These are phyloP conservation scores for Colletotrichum endophyticum DNA, from an alignment of 2,329 filamentous ascomycete genomes.

Conservation along the genomic window DNA sequence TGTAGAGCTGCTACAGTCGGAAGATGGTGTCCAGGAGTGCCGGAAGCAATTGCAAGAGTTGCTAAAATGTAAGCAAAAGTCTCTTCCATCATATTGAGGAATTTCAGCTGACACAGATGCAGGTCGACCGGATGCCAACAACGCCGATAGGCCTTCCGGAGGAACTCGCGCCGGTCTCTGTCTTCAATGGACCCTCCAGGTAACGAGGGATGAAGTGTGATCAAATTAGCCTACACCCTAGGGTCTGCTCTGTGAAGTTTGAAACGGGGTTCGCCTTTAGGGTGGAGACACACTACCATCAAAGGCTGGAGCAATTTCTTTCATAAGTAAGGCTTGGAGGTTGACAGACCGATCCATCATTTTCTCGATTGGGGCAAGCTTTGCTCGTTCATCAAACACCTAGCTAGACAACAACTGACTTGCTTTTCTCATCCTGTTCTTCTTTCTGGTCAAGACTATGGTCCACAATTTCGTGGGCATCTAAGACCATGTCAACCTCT, in stretches of 20 bases:
- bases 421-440: neutral
- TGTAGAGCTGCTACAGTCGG: neutral
- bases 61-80: neutral
- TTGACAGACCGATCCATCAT: neutral
- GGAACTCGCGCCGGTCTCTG: neutral
- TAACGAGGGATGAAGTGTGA: neutral
- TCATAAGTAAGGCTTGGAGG: accelerated
- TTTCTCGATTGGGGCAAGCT: neutral
- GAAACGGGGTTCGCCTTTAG: neutral
- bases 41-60: neutral
- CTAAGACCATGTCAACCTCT: neutral
- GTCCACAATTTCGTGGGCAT: neutral
- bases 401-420: neutral
- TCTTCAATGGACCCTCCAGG: neutral
- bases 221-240: neutral
- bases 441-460: neutral
- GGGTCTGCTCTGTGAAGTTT: neutral
- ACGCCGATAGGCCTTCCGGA: neutral
- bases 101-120: neutral
- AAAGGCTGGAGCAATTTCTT: neutral
- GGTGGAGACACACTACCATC: neutral
- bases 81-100: neutral
- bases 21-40: neutral
- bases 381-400: neutral
- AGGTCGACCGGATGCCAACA: neutral